A percentile compares a stretch with the other conserved stretches of the same genome.
phyloP scores from a whole-genome alignment of 2,329 filamentous ascomycete genomes.

The Exophiala alcalophila region DNA sequence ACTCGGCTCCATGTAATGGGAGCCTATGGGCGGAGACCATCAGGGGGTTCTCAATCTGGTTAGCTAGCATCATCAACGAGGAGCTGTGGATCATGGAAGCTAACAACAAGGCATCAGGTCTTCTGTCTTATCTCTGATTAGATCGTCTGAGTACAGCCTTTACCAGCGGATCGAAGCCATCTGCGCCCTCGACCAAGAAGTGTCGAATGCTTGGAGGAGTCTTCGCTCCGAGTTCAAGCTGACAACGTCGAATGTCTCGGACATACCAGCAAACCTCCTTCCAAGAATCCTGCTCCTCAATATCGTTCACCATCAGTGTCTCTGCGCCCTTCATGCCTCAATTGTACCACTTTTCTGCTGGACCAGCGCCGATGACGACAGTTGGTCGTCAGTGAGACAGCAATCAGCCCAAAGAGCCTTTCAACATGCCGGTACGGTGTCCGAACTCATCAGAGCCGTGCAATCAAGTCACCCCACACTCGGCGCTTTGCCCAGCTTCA shows the following conservation, averaged over 20 bases:
- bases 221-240: conserved; percentile 6
- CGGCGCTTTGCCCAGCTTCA: neutral
- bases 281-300: conserved; percentile 1
- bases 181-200: conserved; percentile 8
- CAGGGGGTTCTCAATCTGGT: conserved; percentile 15
- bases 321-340: neutral
- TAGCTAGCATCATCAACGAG: no score
- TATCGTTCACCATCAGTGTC: neutral
- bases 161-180: conserved; percentile 7
- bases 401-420: conserved; percentile 5
- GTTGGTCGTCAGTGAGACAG: conserved; percentile 2
- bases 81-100: no score
- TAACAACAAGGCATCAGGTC: conserved; percentile 3
- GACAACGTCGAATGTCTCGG: neutral
- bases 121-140: conserved; percentile 8
- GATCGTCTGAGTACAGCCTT: conserved; percentile 5
- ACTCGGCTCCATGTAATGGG: conserved; percentile 7
- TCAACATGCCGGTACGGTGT: conserved; percentile 7
- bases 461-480: neutral
- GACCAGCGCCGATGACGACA: neutral
- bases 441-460: conserved; percentile 1
- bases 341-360: no score
- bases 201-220: conserved; percentile 7
- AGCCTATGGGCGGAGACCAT: conserved; percentile 15
- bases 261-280: neutral